Conservation (phyloP, 805 yeast genomes). For the Sungouiozyma intestinalis region DNA sequence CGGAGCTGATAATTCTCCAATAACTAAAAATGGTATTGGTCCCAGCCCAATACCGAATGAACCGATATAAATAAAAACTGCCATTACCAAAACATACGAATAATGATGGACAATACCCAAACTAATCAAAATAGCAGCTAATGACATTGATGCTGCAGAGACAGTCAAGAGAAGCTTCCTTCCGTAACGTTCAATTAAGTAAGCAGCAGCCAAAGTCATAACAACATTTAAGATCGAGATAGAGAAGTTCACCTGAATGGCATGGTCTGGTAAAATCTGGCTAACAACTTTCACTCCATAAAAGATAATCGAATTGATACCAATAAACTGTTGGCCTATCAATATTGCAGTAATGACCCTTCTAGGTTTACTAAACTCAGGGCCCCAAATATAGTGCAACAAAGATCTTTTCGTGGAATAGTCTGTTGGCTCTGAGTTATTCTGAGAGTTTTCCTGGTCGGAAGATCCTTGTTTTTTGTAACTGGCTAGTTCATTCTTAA, state of each 20-base stretch:
- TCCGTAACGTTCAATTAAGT: slow-evolving; percentile 65
- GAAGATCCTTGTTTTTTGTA: slow-evolving; percentile 10
- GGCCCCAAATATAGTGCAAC: slow-evolving; percentile 38
- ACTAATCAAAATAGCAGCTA: slow-evolving; percentile 53
- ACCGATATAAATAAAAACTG: slow-evolving; percentile 65
- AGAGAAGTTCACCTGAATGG: slow-evolving; percentile 62
- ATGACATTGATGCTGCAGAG: slow-evolving; percentile 61
- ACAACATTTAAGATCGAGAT: slow-evolving; percentile 67
- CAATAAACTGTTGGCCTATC: slow-evolving; percentile 83
- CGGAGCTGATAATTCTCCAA: slow-evolving; percentile 71
- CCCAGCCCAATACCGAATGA: slow-evolving; percentile 90
- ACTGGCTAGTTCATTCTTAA: slow-evolving; percentile 12
- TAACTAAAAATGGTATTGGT: slow-evolving; percentile 85
- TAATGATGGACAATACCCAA: slow-evolving; percentile 45
- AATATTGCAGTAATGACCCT: slow-evolving; percentile 61
- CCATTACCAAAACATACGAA: slow-evolving; percentile 43
- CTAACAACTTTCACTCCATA: slow-evolving; percentile 83
- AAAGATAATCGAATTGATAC: slow-evolving; percentile 85
- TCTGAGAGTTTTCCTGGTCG: slow-evolving; percentile 3
- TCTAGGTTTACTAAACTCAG: slow-evolving; percentile 47
- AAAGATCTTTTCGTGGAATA: neutral
- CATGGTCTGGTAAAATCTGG: slow-evolving; percentile 58
- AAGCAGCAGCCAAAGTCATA: slow-evolving; percentile 65
- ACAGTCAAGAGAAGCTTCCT: slow-evolving; percentile 59
- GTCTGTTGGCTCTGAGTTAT: neutral